Conservation (phyloP, 352 stramenopile species). For the Pythium aristosporum region DNA sequence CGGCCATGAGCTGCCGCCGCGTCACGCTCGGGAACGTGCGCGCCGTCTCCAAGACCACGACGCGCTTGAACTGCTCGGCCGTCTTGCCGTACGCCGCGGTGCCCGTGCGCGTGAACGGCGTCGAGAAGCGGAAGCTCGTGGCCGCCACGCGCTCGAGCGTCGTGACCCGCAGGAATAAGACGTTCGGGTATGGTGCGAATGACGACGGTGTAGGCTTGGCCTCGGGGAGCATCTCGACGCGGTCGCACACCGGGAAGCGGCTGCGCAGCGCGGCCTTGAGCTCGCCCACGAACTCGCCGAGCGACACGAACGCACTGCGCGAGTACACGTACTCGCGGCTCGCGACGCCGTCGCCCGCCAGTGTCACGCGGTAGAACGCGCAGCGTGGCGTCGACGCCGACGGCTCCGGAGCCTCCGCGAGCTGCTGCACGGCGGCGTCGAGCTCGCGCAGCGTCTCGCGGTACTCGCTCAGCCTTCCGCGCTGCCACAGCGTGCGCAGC, state of each 20-base stretch:
- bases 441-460: conserved; percentile 47
- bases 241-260: conserved; percentile 56
- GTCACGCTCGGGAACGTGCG: conserved; percentile 50
- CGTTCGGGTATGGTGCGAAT: conserved; percentile 46
- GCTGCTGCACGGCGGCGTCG: conserved; percentile 31
- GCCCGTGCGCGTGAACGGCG: conserved; percentile 44
- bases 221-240: conserved; percentile 57
- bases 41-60: conserved; percentile 45
- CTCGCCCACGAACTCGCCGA: conserved; percentile 66
- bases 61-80: conserved; percentile 69
- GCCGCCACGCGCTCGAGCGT: conserved; percentile 11
- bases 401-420: conserved; percentile 16
- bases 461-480: conserved; percentile 44
- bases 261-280: conserved; percentile 53
- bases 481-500: conserved; percentile 37
- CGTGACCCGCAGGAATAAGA: conserved; percentile 61
- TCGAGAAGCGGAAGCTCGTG: conserved; percentile 43
- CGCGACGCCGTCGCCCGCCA: conserved; percentile 46
- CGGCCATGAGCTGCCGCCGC: conserved; percentile 43
- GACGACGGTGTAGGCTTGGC: conserved; percentile 36
- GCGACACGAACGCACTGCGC: conserved; percentile 58
- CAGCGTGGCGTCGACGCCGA: conserved; percentile 7
- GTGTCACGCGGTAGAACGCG: conserved; percentile 59
- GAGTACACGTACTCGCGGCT: conserved; percentile 75
- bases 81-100: conserved; percentile 62